Percentiles rank a stretch among this genome's conserved stretches.
These are phyloP conservation scores for Verruconis gallopava DNA, from an alignment of 2,329 filamentous ascomycete genomes.

Conservation along the genomic window DNA sequence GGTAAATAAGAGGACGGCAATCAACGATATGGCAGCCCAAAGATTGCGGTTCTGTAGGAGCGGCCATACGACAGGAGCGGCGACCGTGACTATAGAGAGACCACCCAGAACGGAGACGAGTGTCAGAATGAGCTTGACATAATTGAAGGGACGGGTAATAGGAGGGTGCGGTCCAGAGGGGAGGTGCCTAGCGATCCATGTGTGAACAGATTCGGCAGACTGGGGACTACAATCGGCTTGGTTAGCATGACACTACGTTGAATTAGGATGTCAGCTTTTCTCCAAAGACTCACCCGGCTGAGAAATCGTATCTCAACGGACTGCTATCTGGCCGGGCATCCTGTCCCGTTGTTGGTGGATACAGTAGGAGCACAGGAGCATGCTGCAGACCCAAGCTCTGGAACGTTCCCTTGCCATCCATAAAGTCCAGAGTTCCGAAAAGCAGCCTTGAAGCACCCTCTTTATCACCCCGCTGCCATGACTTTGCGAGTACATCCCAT, in stretches of 20 bases:
- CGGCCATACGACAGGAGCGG: conserved; percentile 67
- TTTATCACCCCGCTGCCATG: conserved; percentile 79
- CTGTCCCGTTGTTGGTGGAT: conserved; percentile 71
- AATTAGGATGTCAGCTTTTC: background rate
- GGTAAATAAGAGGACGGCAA: conserved; percentile 82
- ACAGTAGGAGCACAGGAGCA: conserved; percentile 78
- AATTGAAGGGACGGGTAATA: conserved; percentile 81
- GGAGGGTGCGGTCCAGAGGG: conserved; percentile 59
- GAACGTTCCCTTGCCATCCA: conserved; percentile 71
- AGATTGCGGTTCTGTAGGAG: conserved; percentile 80
- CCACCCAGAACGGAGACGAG: conserved; percentile 57
- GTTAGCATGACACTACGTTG: no score
- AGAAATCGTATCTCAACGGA: conserved; percentile 76
- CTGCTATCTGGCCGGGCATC: conserved; percentile 57
- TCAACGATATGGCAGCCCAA: conserved; percentile 83
- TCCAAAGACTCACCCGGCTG: conserved; percentile 50
- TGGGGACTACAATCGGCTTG: conserved; percentile 42
- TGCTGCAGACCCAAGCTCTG: conserved; percentile 89
- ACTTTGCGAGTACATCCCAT: conserved; percentile 75
- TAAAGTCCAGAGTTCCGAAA: conserved; percentile 79
- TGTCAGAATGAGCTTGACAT: conserved; percentile 55
- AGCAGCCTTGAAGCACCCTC: conserved; percentile 57
- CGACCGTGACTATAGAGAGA: conserved; percentile 55
- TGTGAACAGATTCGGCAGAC: conserved; percentile 63
- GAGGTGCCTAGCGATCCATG: conserved; percentile 68